Evolutionary conservation across 371 early-diverging fungal genomes (phyloP).

Genomic region (Mortierella sp.): DNA sequence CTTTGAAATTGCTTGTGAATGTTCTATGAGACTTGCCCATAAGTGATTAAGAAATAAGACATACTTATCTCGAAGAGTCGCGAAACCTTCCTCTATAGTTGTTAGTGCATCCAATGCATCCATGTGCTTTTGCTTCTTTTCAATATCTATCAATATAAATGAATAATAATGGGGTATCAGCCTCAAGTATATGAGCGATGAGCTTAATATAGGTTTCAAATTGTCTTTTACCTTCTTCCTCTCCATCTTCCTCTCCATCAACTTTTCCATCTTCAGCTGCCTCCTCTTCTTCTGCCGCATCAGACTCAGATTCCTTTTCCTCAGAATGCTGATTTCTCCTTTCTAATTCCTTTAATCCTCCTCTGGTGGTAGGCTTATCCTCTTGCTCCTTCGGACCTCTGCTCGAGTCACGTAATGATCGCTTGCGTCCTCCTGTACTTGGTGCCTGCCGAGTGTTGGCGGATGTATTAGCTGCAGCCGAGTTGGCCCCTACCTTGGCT

Average conservation of each 20-base stretch:
- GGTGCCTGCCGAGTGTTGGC: conserved; percentile 9
- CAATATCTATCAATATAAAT: conserved; percentile 33
- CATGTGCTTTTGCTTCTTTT: conserved; percentile 52
- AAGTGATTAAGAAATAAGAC: background rate
- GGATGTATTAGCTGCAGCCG: background rate
- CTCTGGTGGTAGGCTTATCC: conserved; percentile 8
- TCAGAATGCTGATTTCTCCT: conserved; percentile 16
- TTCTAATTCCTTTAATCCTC: conserved; percentile 13
- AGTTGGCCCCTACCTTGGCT: conserved; percentile 27
- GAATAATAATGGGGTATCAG: background rate
- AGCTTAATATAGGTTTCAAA: background rate
- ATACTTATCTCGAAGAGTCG: conserved; percentile 63
- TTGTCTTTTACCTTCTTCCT: conserved; percentile 15
- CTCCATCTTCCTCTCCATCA: conserved; percentile 20
- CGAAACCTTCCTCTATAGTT: conserved; percentile 65
- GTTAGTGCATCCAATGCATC: conserved; percentile 63
- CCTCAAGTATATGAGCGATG: background rate
- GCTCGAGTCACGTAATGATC: conserved; percentile 29
- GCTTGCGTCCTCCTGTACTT: conserved; percentile 18
- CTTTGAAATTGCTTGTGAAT: background rate
- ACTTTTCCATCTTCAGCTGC: conserved; percentile 17
- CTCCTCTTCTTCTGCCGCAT: conserved; percentile 34
- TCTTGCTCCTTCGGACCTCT: conserved; percentile 27
- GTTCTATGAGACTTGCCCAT: background rate
- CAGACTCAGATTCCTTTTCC: conserved; percentile 33